Evolutionary conservation across 768 basidiomycete species (phyloP), one percentile per base, ranked within the genome.

Genomic region (Pholiota molesta): DNA sequence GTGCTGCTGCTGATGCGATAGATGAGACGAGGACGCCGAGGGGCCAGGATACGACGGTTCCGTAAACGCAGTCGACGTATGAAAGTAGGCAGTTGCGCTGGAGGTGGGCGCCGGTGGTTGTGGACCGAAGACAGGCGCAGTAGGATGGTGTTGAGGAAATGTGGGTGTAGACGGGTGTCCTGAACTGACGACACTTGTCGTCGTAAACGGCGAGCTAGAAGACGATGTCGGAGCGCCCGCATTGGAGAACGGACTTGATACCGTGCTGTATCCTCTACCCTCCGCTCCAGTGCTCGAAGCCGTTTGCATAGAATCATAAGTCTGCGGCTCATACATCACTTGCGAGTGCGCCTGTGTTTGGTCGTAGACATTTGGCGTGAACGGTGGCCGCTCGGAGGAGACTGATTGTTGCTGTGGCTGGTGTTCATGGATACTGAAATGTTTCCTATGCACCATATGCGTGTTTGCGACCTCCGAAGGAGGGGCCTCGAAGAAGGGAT

Each of bases 181-280:
- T 13, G 62, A 62, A 31, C 63, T 67, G n/a, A 62, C 66, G 14
- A 28, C 52, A 49, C 62, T 70, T 21, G 64, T 47, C 31, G 66
- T 64, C 6, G 71, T 63, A 59, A 76, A 78, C 9, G 77, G 75
- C 31, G 75, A 75, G 52, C 71, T 68, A 8, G 72, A 69, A 16
- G 68, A 57, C 13, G 75, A 75, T 11, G 69, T 52, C 3, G 67
- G 63, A 1, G 56, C 63, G 16, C 65, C 64, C 3, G 65, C 59
- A 28, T 63, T 72, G 16, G 73, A 65, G 56, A 71, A 76, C 1
- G 74, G 75, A 59, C 73, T 74, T 11, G 68, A 65, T 28, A 67
- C 62, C 1, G 58, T 16, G 54, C 57, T 63, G 53, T 65, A 67
- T 14, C 44, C 42, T 45, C 60, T 51, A 5, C 21, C 54, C 10